Percentiles rank a stretch among this genome's conserved stretches.
Evolutionary conservation across 1,139 yeast genomes (phyloP).

Genomic region (Candida tetrigidarum): DNA sequence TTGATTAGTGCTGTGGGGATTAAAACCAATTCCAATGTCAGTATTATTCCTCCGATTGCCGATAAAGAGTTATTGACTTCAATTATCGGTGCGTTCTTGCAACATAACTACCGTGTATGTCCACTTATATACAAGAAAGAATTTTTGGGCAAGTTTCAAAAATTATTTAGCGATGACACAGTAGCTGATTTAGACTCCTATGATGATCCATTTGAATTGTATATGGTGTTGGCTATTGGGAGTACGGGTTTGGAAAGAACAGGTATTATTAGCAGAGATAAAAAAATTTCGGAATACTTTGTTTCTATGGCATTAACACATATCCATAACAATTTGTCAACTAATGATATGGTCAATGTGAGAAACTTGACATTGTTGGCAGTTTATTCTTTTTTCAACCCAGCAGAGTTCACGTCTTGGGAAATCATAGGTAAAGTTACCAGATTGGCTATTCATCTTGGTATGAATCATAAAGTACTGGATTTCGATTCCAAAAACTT

Average conservation of each 20-base stretch:
- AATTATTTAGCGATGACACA: constrained; percentile 11
- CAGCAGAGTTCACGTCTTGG: constrained; percentile 50
- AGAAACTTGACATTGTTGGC: constrained; percentile 45
- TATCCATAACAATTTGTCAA: constrained; percentile 33
- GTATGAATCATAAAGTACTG: constrained; percentile 41
- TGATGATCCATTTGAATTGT: constrained; percentile 41
- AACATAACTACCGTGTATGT: constrained; percentile 46
- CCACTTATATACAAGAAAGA: constrained; percentile 45
- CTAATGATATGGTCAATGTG: constrained; percentile 38
- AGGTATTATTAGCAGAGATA: constrained; percentile 32
- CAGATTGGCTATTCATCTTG: constrained; percentile 43
- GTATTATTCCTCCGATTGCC: constrained; percentile 20
- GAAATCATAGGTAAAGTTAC: constrained; percentile 51
- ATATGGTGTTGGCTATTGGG: constrained; percentile 54
- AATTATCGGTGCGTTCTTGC: constrained; percentile 38
- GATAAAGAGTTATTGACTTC: constrained; percentile 17
- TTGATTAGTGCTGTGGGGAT: constrained; percentile 21
- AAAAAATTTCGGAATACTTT: constrained; percentile 26
- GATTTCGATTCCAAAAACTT: constrained; percentile 24
- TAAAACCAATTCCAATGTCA: constrained; percentile 21
- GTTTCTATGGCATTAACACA: constrained; percentile 23
- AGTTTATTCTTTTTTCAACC: constrained; percentile 49
- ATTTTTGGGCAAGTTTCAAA: constrained; percentile 31
- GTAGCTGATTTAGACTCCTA: constrained; percentile 17
- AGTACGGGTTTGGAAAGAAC: constrained; percentile 46